phyloP scores from a whole-genome alignment of 2,329 filamentous ascomycete genomes.

The Exophiala viscosa region DNA sequence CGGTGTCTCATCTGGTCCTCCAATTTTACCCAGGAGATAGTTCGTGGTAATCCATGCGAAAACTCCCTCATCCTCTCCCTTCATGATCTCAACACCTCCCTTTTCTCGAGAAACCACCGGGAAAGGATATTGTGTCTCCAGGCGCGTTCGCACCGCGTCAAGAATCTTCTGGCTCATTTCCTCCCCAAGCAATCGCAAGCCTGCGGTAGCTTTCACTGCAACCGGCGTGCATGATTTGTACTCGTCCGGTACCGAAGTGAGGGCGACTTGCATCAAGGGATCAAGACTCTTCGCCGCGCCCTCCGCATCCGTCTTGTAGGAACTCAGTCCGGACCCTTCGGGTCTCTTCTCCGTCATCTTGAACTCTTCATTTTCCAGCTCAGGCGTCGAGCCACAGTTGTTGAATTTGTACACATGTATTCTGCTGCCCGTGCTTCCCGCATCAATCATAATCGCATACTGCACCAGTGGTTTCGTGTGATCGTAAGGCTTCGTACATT shows the following conservation, averaged over 20 bases:
- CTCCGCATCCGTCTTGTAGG: constrained; percentile 80
- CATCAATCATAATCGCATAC: constrained; percentile 98
- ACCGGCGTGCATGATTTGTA: constrained; percentile 89
- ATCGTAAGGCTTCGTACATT: constrained; percentile 78
- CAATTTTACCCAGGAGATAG: constrained; percentile 97
- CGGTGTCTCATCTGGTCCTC: constrained; percentile 79
- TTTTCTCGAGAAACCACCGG: constrained; percentile 82
- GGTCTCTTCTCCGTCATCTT: constrained; percentile 85
- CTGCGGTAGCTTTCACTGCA: constrained; percentile 97
- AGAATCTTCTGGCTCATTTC: constrained; percentile 81
- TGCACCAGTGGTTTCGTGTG: constrained; percentile 91
- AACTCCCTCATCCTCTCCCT: constrained; percentile 92
- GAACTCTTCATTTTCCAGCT: constrained; percentile 89
- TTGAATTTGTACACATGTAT: constrained; percentile 99
- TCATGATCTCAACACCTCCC: constrained; percentile 93
- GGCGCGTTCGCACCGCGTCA: constrained; percentile 72
- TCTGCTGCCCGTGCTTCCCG: constrained; percentile 92
- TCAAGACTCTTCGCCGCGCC: constrained; percentile 88
- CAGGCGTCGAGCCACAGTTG: constrained; percentile 93
- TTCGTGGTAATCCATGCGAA: constrained; percentile 99
- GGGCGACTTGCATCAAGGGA: constrained; percentile 76
- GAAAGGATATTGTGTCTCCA: constrained; percentile 91
- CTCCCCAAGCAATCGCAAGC: constrained; percentile 77
- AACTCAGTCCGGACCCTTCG: constrained; percentile 75
- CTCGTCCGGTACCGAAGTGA: constrained; percentile 78